Percentiles rank a stretch among this genome's conserved stretches.
Evolutionary conservation across 1,139 yeast species (phyloP).

Genomic region (Protomyces inundatus): DNA sequence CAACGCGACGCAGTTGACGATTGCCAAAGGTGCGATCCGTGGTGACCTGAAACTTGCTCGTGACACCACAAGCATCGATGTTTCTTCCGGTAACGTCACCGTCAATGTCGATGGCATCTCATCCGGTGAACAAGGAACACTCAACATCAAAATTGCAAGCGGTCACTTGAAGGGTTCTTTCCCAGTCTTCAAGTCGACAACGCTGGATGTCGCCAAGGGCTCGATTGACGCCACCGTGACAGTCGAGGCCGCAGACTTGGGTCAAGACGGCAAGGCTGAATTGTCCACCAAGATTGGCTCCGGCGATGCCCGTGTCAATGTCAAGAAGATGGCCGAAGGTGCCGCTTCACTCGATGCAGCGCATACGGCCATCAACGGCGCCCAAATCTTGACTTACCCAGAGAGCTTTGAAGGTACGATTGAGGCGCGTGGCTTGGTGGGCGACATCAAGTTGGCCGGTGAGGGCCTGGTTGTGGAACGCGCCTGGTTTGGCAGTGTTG

Average conservation of each 20-base stretch:
- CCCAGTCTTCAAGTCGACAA: conserved; percentile 19
- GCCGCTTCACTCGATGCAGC: conserved; percentile 3
- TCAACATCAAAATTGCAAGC: conserved; percentile 9
- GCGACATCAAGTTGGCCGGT: conserved; percentile 20
- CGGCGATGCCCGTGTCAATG: conserved; percentile 21
- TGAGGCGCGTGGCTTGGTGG: conserved; percentile 20
- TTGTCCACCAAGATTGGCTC: conserved; percentile 23
- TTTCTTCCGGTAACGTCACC: conserved; percentile 13
- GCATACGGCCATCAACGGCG: conserved; percentile 19
- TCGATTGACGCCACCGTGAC: conserved; percentile 8
- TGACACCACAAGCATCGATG: conserved; percentile 14
- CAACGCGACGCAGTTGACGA: conserved; percentile 18
- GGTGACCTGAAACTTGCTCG: conserved; percentile 12
- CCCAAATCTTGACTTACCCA: conserved; percentile 18
- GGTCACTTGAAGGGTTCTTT: conserved; percentile 21
- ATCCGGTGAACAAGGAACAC: conserved; percentile 11
- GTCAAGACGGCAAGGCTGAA: background rate
- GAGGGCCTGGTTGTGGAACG: conserved; percentile 16
- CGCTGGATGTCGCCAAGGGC: conserved; percentile 23
- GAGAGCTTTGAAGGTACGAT: conserved; percentile 22
- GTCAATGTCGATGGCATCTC: conserved; percentile 13
- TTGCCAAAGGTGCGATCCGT: conserved; percentile 15
- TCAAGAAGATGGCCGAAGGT: conserved; percentile 13
- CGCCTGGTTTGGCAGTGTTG: conserved; percentile 17
- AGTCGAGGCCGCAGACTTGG: background rate